Percentiles rank a stretch among this genome's conserved stretches.
Conservation (phyloP, 371 early-diverging fungal species). For the Mortierella sp. region DNA sequence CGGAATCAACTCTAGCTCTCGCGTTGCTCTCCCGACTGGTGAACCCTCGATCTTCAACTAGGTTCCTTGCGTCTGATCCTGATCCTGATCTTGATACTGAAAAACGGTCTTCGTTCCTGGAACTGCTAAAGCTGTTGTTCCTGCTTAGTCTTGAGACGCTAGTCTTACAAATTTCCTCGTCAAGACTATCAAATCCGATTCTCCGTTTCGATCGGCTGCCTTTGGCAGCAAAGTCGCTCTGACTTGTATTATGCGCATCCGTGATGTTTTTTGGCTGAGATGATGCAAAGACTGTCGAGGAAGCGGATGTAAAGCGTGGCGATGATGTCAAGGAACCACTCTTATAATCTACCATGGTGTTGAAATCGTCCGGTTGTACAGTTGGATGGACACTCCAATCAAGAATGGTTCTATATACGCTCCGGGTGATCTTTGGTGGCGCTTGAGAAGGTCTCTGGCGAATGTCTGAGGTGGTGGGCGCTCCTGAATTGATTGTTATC, state of each 20-base stretch:
- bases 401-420: slow-evolving; percentile 25
- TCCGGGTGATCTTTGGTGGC: slow-evolving; percentile 9
- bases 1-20: too few relatives aligned
- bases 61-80: too few relatives aligned
- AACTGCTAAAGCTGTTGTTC: slow-evolving; percentile 4
- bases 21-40: too few relatives aligned
- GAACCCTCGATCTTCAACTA: too few relatives aligned
- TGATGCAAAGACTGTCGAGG: too few relatives aligned
- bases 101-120: slow-evolving; percentile 2
- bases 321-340: too few relatives aligned
- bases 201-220: slow-evolving; percentile 1
- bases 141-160: not conserved
- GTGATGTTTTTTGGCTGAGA: not conserved
- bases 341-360: not conserved
- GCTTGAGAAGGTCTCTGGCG: slow-evolving; percentile 14
- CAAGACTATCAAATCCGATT: slow-evolving; percentile 19
- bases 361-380: slow-evolving; percentile 25
- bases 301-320: not conserved
- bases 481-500: not conserved
- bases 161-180: not conserved
- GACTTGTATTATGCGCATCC: not conserved
- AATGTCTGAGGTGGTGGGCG: too few relatives aligned
- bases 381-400: slow-evolving; percentile 48
- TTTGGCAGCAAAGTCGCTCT: not conserved
- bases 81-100: too few relatives aligned